Base-by-base conservation (phyloP, 768 basidiomycete genomes). In the Leucogyrophana mollusca region DNA sequence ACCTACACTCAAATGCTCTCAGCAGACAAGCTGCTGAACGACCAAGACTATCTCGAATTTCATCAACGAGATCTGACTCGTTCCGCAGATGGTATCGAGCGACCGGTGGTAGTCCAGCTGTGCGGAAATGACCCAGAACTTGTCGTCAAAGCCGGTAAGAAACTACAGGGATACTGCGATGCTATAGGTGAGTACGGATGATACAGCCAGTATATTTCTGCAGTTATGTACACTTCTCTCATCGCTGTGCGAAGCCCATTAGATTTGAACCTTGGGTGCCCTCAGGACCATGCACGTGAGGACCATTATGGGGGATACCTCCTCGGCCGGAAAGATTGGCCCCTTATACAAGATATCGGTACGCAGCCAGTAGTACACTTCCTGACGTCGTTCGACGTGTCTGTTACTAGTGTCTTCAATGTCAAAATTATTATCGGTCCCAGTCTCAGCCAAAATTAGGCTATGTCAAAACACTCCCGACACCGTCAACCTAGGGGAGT, bases 211-310 rank as follows among this genome's bases (percentile, higher is more conserved):
- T n/a, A n/a, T 13, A 4, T 34, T 43, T 32, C 14, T 33, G 8
- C n/a, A 24, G 25, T 40, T 35, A 30, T 46, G 33, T 27, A 10
- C 34, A 43, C 16, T 27, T 22, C 11, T 23, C 35, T 43, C 11
- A 34, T 43, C 43, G 22, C 36, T 16, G 20, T 51, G 36, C 52
- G 34, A 56, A 61, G 50, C 13, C 20, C 20, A 25, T 23, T 52
- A 91, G 89, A 90, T 68, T 59, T 90, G 43, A 91, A 91, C 61
- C 74, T 90, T 9, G 89, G 89, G 13, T 91, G 89, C 60, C 89
- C 89, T 18, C 87, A 87, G 55, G 79, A 83, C 43, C 71, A 75
- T 20, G 87, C 88, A 10, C 70, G 73, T 30, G 76, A 83, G 33
- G 79, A 73, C 9, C 87, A 84, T 55, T 86, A 76, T 56, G 89